These are phyloP conservation scores for Penicillium sp. DNA, from an alignment of 2,329 filamentous ascomycete species.

Conservation along the genomic window DNA sequence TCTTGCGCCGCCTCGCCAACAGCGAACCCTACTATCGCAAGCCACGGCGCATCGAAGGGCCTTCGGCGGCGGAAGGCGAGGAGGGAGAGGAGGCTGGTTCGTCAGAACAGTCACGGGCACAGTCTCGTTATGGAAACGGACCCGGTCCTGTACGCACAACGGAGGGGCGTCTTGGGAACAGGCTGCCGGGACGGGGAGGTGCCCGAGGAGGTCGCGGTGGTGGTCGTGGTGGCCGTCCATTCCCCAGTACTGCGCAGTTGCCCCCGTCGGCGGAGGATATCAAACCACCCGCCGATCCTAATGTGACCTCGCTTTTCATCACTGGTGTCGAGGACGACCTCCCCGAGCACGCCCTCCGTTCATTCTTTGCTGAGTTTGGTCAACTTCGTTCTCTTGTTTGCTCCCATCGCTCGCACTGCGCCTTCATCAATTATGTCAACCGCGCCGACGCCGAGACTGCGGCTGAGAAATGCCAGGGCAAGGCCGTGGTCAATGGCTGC, in stretches of 20 bases:
- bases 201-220: constrained; percentile 50
- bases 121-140: constrained; percentile 46
- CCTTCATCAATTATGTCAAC: constrained; percentile 91
- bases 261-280: constrained; percentile 85
- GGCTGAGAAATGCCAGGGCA: constrained; percentile 80
- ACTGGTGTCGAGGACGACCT: constrained; percentile 96
- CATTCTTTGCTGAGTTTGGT: constrained; percentile 86
- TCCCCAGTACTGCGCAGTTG: constrained; percentile 70
- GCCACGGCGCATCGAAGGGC: constrained; percentile 70
- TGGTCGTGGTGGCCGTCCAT: constrained; percentile 57
- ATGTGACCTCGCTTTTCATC: constrained; percentile 90
- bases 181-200: constrained; percentile 49
- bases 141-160: constrained; percentile 75
- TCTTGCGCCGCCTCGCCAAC: constrained; percentile 79
- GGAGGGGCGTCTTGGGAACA: constrained; percentile 50
- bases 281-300: constrained; percentile 76
- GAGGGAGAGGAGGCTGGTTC: constrained; percentile 41
- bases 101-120: constrained; percentile 45
- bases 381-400: constrained; percentile 91
- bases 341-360: constrained; percentile 85
- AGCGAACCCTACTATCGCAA: constrained; percentile 96
- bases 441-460: constrained; percentile 84
- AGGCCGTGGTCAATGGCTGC: constrained; percentile 86
- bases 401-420: constrained; percentile 95
- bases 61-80: constrained; percentile 40